Evolutionary conservation across 2,329 filamentous ascomycete species (phyloP).

Genomic region (Chalaropsis thielavioides): DNA sequence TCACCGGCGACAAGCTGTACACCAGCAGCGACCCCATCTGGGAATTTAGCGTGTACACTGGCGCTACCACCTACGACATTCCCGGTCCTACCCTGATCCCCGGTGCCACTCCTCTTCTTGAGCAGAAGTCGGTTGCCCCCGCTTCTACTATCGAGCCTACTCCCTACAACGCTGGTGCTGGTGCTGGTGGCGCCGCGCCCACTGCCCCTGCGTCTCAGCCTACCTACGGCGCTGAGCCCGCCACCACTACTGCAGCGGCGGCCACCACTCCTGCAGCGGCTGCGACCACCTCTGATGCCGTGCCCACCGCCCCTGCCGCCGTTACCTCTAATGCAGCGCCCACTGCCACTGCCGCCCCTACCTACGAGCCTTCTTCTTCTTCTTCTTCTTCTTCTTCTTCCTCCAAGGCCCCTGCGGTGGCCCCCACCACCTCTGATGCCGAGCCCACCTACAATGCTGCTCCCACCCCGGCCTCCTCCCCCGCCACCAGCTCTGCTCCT

Average conservation of each 20-base stretch:
- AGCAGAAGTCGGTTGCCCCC: constrained; percentile 26
- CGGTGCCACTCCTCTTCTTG: constrained; percentile 9
- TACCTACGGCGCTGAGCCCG: not conserved
- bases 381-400: too few relatives aligned
- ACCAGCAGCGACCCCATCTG: constrained; percentile 25
- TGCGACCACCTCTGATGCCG: too few relatives aligned
- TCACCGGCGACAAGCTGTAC: constrained; percentile 27
- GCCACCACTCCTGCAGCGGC: not conserved
- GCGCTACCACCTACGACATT: constrained; percentile 7
- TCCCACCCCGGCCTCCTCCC: not conserved
- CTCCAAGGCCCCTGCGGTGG: not conserved
- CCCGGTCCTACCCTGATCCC: constrained; percentile 15
- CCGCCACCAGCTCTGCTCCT: not conserved
- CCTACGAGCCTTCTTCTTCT: not conserved
- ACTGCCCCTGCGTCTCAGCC: not conserved
- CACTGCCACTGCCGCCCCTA: not conserved
- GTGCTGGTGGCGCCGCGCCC: not conserved
- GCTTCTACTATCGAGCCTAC: constrained; percentile 29
- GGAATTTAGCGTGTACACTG: constrained; percentile 26
- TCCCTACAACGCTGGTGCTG: constrained; percentile 28
- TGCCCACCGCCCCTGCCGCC: not conserved
- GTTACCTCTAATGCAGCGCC: not conserved
- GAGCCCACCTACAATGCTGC: not conserved
- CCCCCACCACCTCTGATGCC: not conserved
- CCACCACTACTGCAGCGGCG: not conserved